Base-by-base conservation (phyloP, 2,329 filamentous ascomycete species). In the Remersonia thermophila region DNA sequence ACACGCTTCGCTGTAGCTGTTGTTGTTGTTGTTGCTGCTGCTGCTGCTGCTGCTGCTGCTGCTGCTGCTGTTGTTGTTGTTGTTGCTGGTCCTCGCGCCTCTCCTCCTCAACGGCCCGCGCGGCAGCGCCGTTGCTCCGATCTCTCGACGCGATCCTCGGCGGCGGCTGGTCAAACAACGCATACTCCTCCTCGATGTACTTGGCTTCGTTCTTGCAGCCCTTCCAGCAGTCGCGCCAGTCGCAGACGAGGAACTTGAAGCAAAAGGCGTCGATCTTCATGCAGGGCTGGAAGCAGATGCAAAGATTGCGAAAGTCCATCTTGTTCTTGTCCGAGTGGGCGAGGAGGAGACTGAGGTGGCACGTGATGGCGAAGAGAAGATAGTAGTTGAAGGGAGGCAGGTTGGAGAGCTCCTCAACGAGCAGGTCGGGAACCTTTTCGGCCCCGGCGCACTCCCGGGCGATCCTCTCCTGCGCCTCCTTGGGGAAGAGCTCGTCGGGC, bases 341-440 rank as follows among this genome's bases (percentile, higher is more conserved):
- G 48, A 94, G 77, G 8, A 96, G 71, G 17, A 95, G 71, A 50
- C 86, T 94, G 33, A 96, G 77, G 52, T 96, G 89, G 59, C 89
- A 95, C 25, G 89, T 96, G 49, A 95, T 94, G 50, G 89, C 89
- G 56, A 96, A 96, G 5, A 96, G 76, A 11, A 96, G 79, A 54
- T 96, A 95, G 61, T 96, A 96, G 61, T 95, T 93, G 67, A 91
- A 95, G 0, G 89, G 89, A 6, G 89, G 83, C n/a, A 96, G 69
- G 49, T 84, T 87, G 1, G 89, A 94, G 3, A 96, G 74, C 57
- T 94, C 85, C 46, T 95, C 86, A 47, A 93, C 79, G 38, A 96
- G 71, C 58, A 91, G 56, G 54, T 93, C 82, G 0, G 89, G 87
- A 4, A 89, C 86, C 32, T 73, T 75, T 35, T 83, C 83, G 30